Evolutionary conservation across 2,329 filamentous ascomycete species (phyloP), one percentile per base, ranked within the genome.

Genomic region (Phaeosphaeria sp.): DNA sequence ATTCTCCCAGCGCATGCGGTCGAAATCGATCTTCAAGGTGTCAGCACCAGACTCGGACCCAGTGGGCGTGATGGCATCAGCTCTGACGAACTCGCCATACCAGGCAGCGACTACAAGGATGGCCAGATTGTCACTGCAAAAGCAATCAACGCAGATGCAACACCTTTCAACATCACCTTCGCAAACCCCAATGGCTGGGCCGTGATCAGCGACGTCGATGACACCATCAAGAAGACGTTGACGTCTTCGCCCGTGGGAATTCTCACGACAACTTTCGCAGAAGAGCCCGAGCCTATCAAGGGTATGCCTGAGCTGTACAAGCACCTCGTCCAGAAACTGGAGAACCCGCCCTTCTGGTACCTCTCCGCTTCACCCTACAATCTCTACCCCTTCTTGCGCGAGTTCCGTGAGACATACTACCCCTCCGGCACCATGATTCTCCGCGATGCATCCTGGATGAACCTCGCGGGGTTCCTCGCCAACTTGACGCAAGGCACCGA

Each of bases 281-380:
- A 93, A 50, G 81, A 87, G 17, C 89, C 93, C 0, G 81, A 84
- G 15, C 87, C 91, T 0, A 87, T 94, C 15, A 70, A 83, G 0
- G 92, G 91, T 48, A 97, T 97, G 92, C 91, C 93, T 0, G 88
- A 91, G 67, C 83, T 97, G 0, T 97, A 97, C 79, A 78, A 81
- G 21, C 83, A 89, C 54, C 82, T 96, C 11, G 81, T 88, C 46
- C 72, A 73, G 15, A 76, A 79, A 42, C 79, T 87, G 9, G 58
- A 84, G 9, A 82, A 84, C 9, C 89, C 92, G 1, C 86, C 92
- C 0, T 97, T 91, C 84, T 97, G 96, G 81, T 98, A 98, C 77
- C 85, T 98, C 47, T 96, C 92, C 0, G 93, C 94, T 0, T 96
- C 93, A 0, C 94, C 94, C 0, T 97, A 97, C 81, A 97, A 96